Conservation (phyloP, 1,139 yeast genomes). For the Sugiyamaella sp. region DNA sequence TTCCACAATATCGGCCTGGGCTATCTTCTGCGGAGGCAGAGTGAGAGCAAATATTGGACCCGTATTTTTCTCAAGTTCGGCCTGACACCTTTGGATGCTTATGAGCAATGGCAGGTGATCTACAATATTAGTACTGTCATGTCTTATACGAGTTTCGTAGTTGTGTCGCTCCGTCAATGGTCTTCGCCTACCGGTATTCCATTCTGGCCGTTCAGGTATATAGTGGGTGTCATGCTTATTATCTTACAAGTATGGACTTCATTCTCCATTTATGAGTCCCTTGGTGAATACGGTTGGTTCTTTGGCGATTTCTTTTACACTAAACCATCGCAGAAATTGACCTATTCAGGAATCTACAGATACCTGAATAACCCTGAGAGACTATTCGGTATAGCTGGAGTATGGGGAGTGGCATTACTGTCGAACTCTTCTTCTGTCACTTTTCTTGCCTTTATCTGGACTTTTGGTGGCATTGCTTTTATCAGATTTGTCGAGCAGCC, state of each 20-base stretch:
- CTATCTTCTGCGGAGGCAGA: constrained; percentile 59
- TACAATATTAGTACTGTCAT: constrained; percentile 56
- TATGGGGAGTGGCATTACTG: constrained; percentile 75
- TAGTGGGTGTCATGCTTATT: constrained; percentile 58
- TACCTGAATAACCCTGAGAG: constrained; percentile 87
- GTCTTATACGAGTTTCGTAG: constrained; percentile 47
- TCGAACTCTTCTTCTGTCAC: constrained; percentile 61
- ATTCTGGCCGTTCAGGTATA: constrained; percentile 56
- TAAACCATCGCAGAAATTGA: constrained; percentile 52
- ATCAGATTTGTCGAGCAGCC: constrained; percentile 77
- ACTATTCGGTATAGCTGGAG: constrained; percentile 77
- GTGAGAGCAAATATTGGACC: constrained; percentile 66
- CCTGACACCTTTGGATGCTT: constrained; percentile 66
- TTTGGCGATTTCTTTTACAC: constrained; percentile 86
- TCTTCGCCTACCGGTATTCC: constrained; percentile 40
- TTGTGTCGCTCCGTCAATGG: constrained; percentile 44
- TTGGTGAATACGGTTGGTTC: constrained; percentile 89
- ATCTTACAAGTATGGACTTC: constrained; percentile 74
- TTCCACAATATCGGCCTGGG: constrained; percentile 59
- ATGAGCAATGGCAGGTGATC: constrained; percentile 74
- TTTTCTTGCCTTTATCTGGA: constrained; percentile 66
- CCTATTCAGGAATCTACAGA: constrained; percentile 83
- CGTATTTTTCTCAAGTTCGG: constrained; percentile 68
- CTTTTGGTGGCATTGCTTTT: constrained; percentile 64
- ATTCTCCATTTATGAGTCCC: constrained; percentile 67